phyloP scores from a whole-genome alignment of 2,329 filamentous ascomycete genomes.

The Phialophora chinensis region DNA sequence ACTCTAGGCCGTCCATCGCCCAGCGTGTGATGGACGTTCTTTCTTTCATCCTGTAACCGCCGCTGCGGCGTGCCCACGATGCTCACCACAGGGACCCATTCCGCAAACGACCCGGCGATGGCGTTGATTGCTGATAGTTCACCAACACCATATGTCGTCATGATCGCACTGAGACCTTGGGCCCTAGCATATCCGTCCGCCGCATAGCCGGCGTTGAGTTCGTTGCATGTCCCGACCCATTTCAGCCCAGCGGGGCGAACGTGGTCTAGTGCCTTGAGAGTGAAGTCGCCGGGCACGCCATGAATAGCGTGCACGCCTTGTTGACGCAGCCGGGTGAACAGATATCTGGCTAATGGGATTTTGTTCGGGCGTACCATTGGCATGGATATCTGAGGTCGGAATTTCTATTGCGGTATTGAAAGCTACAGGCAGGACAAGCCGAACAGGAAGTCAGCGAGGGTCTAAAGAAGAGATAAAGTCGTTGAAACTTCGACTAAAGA shows the following conservation, averaged over 20 bases:
- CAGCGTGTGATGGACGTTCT: slow-evolving; percentile 44
- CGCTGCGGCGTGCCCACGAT: slow-evolving; percentile 63
- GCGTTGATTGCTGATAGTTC: slow-evolving; percentile 50
- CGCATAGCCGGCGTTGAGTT: slow-evolving; percentile 71
- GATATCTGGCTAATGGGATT: slow-evolving; percentile 50
- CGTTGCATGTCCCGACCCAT: slow-evolving; percentile 68
- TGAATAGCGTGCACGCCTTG: slow-evolving; percentile 56
- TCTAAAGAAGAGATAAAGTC: not conserved
- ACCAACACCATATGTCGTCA: slow-evolving; percentile 68
- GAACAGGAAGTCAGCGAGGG: not conserved
- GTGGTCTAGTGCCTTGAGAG: slow-evolving; percentile 59
- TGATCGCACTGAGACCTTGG: slow-evolving; percentile 39
- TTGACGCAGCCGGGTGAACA: slow-evolving; percentile 57
- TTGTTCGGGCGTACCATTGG: not conserved
- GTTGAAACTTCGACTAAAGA: not conserved
- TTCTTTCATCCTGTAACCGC: slow-evolving; percentile 54
- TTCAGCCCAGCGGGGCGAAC: slow-evolving; percentile 58
- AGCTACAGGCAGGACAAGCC: not conserved
- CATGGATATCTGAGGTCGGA: not conserved
- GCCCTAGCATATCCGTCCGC: slow-evolving; percentile 78
- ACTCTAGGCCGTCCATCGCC: slow-evolving; percentile 58
- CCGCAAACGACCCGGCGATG: slow-evolving; percentile 58
- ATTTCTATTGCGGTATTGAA: not conserved
- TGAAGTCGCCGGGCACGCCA: slow-evolving; percentile 57
- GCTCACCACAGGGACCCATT: slow-evolving; percentile 64